Evolutionary conservation across 148 eudicot species (phyloP), one percentile per base, ranked within the genome.

Genomic region (Beta vulgaris): DNA sequence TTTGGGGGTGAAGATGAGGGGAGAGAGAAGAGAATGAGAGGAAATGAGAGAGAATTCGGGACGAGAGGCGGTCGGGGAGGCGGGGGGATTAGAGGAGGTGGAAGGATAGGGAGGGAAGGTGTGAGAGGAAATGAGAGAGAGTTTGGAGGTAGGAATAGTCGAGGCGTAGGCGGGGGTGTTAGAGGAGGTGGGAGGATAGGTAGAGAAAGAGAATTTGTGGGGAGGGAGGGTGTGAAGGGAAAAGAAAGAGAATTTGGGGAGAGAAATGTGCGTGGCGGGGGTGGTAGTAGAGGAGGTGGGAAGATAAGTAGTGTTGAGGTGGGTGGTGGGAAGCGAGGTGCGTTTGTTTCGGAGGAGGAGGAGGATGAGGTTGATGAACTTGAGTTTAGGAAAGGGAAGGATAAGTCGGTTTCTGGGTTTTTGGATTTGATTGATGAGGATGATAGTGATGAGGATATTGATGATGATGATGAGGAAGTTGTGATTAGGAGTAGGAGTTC

Each of bases 391-490:
- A 85, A 73, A 59, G 64, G 74, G 29, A 85, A 78, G 76, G 65
- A 79, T 53, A 83, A 81, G 72, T 76, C 78, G 61, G 80, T 62
- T 54, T 74, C 79, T 3, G 79, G 85, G 39, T 85, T 95, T 73
- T 39, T 78, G 35, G 87, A 88, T 62, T 87, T 95, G 87, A 86
- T 90, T 16, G 84, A 78, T 40, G 91, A 82, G 13, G 89, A 87
- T 16, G 88, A 79, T 51, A 82, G 86, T 74, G 93, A 83, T 21
- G 88, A 83, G 39, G 87, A 76, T 57, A 77, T 67, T 11, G 83
- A 80, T 54, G 79, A 32, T 4, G 83, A 76, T 35, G 88, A 53
- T 57, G 83, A 73, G 60, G 95, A 57, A 39, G 71, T 71, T 66
- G 84, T 39, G 67, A 31, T 61, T 49, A 76, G 69, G 77, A 83